These are phyloP conservation scores for Penicillium corylophilum DNA, from an alignment of 2,329 filamentous ascomycete genomes.

Conservation along the genomic window DNA sequence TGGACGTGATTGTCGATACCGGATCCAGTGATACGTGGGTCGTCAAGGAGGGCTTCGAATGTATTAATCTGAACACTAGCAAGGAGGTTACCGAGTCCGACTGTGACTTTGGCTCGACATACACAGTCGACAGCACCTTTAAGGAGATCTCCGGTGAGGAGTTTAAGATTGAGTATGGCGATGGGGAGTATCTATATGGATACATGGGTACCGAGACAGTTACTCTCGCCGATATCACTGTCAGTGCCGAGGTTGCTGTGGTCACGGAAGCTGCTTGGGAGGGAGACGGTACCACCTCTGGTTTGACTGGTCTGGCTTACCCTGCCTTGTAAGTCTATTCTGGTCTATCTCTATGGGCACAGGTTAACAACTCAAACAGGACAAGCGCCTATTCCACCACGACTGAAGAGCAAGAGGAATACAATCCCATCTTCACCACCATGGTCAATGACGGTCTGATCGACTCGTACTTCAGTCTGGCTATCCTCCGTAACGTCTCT, in stretches of 20 bases:
- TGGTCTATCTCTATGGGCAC: not conserved
- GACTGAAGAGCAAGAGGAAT: not conserved
- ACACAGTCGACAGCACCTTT: constrained; percentile 15
- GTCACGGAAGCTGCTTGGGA: constrained; percentile 8
- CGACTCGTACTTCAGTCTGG: constrained; percentile 9
- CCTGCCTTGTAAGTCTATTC: constrained; percentile 6
- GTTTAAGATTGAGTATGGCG: constrained; percentile 26
- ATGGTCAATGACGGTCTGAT: constrained; percentile 8
- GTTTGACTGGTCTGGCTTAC: constrained; percentile 8
- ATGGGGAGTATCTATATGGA: constrained; percentile 22
- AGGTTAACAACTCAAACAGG: not conserved
- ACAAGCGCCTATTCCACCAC: constrained; percentile 5
- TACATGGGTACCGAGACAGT: constrained; percentile 24
- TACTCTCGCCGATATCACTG: constrained; percentile 21
- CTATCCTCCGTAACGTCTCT: constrained; percentile 6
- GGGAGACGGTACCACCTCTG: constrained; percentile 9
- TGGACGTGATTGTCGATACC: constrained; percentile 47
- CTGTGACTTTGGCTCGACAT: constrained; percentile 23
- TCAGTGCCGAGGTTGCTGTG: constrained; percentile 7
- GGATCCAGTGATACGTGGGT: constrained; percentile 52
- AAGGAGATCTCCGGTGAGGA: constrained; percentile 19
- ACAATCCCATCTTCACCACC: constrained; percentile 11
- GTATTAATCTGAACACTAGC: constrained; percentile 24
- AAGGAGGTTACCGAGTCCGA: not conserved
- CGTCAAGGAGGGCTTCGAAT: constrained; percentile 34